Conservation (phyloP, 2,329 filamentous ascomycete species). For the Pseudopyrenochaeta lycopersici region DNA sequence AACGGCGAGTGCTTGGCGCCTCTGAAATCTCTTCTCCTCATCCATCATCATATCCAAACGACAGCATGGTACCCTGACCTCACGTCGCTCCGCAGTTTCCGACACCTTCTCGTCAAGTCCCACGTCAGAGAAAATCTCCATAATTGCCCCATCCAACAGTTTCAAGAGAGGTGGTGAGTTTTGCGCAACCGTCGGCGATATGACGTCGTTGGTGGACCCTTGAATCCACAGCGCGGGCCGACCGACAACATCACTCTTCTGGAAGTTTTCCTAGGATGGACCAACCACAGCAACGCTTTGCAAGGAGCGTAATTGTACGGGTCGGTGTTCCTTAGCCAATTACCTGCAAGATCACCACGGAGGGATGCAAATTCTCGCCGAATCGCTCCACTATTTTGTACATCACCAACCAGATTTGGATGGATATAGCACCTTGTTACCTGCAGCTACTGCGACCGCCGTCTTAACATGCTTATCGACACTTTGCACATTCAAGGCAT, state of each 20-base stretch:
- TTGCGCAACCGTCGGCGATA: conserved; percentile 21
- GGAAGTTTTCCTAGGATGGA: conserved; percentile 14
- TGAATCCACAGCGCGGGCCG: conserved; percentile 31
- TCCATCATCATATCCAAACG: conserved; percentile 15
- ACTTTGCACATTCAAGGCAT: conserved; percentile 16
- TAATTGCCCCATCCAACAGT: conserved; percentile 42
- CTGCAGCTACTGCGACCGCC: conserved; percentile 17
- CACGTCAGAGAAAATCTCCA: conserved; percentile 26
- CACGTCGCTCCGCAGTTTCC: conserved; percentile 19
- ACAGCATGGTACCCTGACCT: conserved; percentile 16
- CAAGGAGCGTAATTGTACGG: conserved; percentile 7
- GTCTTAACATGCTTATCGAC: conserved; percentile 15
- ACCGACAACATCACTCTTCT: conserved; percentile 5
- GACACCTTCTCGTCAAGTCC: conserved; percentile 29
- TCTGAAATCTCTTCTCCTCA: conserved; percentile 22
- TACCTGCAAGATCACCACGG: conserved; percentile 2
- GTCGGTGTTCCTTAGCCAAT: conserved; percentile 19
- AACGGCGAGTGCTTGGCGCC: conserved; percentile 10
- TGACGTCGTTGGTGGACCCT: conserved; percentile 42
- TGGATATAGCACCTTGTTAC: conserved; percentile 11
- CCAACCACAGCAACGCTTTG: neutral
- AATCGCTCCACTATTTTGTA: conserved; percentile 24
- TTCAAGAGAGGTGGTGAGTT: conserved; percentile 27
- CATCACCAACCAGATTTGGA: conserved; percentile 24
- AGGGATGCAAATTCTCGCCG: conserved; percentile 23